Percentiles rank a stretch among this genome's conserved stretches.
Evolutionary conservation across 2,329 filamentous ascomycete genomes (phyloP).

Genomic region (Colletotrichum cuscutae): DNA sequence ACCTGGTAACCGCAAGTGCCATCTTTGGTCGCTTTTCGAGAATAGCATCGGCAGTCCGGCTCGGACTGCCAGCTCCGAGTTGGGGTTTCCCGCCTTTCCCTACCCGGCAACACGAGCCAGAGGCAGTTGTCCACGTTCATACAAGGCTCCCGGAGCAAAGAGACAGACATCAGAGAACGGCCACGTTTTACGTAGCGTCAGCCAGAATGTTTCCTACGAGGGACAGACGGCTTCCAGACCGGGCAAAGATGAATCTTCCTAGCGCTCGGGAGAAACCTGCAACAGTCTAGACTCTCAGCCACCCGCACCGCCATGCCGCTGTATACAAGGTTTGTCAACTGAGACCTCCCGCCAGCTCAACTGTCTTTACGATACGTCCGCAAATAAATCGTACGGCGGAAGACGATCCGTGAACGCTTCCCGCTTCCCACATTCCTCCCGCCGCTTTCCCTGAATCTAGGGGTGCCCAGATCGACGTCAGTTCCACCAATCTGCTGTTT

Average conservation of each 20-base stretch:
- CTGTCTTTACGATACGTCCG: conserved; percentile 9
- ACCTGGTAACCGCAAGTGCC: not conserved
- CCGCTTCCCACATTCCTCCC: conserved; percentile 31
- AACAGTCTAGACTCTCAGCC: conserved; percentile 14
- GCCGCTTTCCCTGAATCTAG: conserved; percentile 15
- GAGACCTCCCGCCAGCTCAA: conserved; percentile 10
- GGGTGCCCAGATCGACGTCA: conserved; percentile 13
- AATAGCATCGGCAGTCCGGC: conserved; percentile 3
- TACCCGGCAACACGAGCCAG: not conserved
- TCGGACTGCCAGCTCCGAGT: not conserved
- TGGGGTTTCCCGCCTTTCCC: not conserved
- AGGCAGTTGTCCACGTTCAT: not conserved
- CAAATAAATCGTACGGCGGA: conserved; percentile 27
- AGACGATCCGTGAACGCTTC: conserved; percentile 35
- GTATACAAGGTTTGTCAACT: not conserved
- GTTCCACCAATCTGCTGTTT: conserved; percentile 32
- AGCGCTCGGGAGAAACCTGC: not conserved
- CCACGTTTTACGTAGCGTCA: conserved; percentile 5
- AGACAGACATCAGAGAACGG: conserved; percentile 7
- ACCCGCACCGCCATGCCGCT: conserved; percentile 3
- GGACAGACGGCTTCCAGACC: conserved; percentile 10
- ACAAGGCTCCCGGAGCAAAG: not conserved
- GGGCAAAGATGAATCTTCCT: not conserved
- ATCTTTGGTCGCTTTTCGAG: not conserved
- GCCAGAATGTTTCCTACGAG: not conserved